phyloP scores from a whole-genome alignment of 139 green algal genomes.

The Chlorella sp. region DNA sequence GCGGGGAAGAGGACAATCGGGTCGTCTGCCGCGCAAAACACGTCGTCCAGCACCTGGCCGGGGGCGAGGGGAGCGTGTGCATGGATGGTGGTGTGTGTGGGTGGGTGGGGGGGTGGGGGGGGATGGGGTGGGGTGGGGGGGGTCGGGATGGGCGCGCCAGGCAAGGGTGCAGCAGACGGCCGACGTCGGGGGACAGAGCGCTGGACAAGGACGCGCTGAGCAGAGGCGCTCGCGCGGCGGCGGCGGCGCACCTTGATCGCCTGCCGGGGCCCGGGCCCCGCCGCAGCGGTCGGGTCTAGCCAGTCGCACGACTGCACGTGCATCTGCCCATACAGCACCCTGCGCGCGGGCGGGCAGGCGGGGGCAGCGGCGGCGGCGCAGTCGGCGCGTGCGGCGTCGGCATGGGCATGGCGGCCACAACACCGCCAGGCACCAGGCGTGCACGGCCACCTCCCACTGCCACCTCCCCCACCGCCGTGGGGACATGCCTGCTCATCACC shows the following conservation, averaged over 20 bases:
- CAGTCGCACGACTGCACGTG: slow-evolving; percentile 81
- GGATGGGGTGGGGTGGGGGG: no score
- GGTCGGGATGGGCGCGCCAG: no score
- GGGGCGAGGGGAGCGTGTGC: no score
- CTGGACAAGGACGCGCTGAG: no score
- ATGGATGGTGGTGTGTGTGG: no score
- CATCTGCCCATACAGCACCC: slow-evolving; percentile 85
- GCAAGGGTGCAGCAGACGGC: no score
- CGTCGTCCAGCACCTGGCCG: slow-evolving; percentile 53
- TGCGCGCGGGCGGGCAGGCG: slow-evolving; percentile 32
- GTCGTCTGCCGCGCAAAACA: slow-evolving; percentile 37
- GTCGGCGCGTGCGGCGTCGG: not conserved
- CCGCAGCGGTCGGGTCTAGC: slow-evolving; percentile 22
- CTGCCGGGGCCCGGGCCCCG: no score
- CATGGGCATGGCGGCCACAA: not conserved
- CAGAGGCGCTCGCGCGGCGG: slow-evolving; percentile 6
- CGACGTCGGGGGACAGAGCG: no score
- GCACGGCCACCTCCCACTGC: not conserved
- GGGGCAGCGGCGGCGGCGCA: not conserved
- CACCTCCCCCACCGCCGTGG: not conserved
- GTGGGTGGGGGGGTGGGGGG: no score
- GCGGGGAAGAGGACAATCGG: slow-evolving; percentile 62
- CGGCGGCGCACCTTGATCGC: not conserved
- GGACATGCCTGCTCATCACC: slow-evolving; percentile 51
- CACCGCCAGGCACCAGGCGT: not conserved